A percentile compares a stretch with the other conserved stretches of the same genome.
Conservation (phyloP, 176 grass and related monocot species). For the Zea mays region DNA sequence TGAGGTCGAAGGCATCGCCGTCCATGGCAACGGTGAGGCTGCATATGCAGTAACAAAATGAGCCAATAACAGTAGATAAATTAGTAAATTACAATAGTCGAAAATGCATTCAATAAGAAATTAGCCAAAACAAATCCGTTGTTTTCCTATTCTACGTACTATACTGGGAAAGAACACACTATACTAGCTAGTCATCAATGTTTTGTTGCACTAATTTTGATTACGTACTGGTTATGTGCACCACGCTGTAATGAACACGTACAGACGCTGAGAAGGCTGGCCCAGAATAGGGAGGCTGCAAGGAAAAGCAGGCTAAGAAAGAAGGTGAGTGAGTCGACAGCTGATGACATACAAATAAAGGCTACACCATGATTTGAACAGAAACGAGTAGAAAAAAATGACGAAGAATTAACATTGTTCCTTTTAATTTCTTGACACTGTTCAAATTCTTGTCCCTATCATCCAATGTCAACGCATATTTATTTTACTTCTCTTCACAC, state of each 20-base stretch:
- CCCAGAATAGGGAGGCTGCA: conserved; percentile 97
- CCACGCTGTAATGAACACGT: conserved; percentile 8
- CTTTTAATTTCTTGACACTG: not conserved
- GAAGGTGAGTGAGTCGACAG: conserved; percentile 60
- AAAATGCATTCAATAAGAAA: too few relatives aligned
- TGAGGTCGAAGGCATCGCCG: too few relatives aligned
- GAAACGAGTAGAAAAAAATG: not conserved
- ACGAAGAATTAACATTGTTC: not conserved
- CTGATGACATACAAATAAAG: not conserved
- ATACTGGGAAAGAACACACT: not conserved
- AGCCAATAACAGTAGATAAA: too few relatives aligned
- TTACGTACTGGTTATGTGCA: conserved; percentile 15
- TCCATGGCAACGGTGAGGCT: too few relatives aligned
- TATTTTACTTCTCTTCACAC: conserved; percentile 1
- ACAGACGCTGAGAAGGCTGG: conserved; percentile 90
- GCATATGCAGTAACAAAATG: too few relatives aligned
- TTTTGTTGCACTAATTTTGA: not conserved
- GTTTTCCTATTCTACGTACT: too few relatives aligned
- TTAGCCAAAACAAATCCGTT: too few relatives aligned
- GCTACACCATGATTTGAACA: not conserved
- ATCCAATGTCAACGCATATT: not conserved
- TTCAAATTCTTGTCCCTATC: not conserved
- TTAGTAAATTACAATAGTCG: too few relatives aligned
- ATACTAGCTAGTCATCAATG: too few relatives aligned
- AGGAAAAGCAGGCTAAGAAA: conserved; percentile 95